Conservation (phyloP, 2,329 filamentous ascomycete species). For the Phyllosticta citribraziliensis region DNA sequence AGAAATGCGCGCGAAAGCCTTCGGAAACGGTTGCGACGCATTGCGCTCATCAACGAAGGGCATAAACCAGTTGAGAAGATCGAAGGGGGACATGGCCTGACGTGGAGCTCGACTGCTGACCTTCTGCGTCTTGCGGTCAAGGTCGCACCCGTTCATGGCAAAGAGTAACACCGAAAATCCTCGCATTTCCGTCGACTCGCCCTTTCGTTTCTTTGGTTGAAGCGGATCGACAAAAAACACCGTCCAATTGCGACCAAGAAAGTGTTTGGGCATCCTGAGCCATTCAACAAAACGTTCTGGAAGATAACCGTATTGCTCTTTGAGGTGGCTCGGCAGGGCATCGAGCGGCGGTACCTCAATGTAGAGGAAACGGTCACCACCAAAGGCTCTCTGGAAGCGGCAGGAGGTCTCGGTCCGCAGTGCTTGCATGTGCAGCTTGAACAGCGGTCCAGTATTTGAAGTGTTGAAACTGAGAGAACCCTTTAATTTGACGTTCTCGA, state of each 20-base stretch:
- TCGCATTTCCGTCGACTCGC: neutral
- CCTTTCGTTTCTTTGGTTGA: constrained; percentile 21
- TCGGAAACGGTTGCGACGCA: constrained; percentile 27
- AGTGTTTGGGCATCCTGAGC: constrained; percentile 22
- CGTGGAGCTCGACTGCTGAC: neutral
- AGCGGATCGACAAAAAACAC: constrained; percentile 28
- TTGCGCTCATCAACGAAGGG: constrained; percentile 24
- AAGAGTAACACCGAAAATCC: constrained; percentile 24
- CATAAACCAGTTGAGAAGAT: constrained; percentile 33
- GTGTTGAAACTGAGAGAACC: constrained; percentile 18
- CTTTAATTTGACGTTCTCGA: constrained; percentile 25
- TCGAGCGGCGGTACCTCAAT: constrained; percentile 25
- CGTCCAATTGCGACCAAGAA: constrained; percentile 34
- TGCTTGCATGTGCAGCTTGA: constrained; percentile 19
- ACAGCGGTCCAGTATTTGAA: constrained; percentile 14
- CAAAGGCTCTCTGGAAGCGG: constrained; percentile 28
- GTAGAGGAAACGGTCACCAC: constrained; percentile 33
- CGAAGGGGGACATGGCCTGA: constrained; percentile 11
- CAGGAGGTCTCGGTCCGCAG: constrained; percentile 23
- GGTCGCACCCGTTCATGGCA: constrained; percentile 23
- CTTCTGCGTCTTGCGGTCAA: constrained; percentile 9
- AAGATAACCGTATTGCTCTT: constrained; percentile 16
- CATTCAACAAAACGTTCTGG: constrained; percentile 23
- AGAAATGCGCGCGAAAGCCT: constrained; percentile 34
- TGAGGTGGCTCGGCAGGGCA: constrained; percentile 11